Evolutionary conservation across 345 rosid species (phyloP), one percentile per base, ranked within the genome.

Genomic region (Citrus australasica): DNA sequence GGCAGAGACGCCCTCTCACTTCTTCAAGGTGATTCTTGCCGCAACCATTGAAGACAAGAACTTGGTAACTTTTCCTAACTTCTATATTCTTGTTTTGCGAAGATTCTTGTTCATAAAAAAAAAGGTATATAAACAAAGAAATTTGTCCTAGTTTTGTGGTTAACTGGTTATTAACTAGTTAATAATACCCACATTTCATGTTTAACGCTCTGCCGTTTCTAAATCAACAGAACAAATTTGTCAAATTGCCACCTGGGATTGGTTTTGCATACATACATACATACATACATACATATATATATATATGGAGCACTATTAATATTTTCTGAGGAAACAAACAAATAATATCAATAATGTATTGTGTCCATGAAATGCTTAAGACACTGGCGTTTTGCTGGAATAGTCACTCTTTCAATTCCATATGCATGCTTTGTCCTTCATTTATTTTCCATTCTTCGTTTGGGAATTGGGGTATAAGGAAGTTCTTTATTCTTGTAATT

Each of bases 21-120:
- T 73, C 33, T 35, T 73, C 32, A 56, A 73, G 66, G 30, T 73
- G 3, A 73, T 73, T n/a, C 32, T 33, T 56, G 32, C 48, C 27
- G 7, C 66, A 17, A 73, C 53, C 51, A 59, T 58, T 73, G 21
- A 73, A n/a, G 76, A 33, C 48, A 73, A 73, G 53, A 58, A 35
- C 33, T 30, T 73, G 53, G 76, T 72, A 72, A 58, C 27, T n/a
- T 46, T 22, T 33, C 13, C 60, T 1, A 51, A 32, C 30, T 22
- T 55, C n/a, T 55, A 0, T 2, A 14, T 70, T 46, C 0, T 24
- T 53, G 9, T 6, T 17, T 14, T 80, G 56, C 53, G 25, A 30
- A 17, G 48, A 4, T 24, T 10, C 13, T 42, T 10, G 48, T 11
- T 30, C 32, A 3, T 30, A 30, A 30, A 30, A 30, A 30, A 30